Base-by-base conservation (phyloP, 805 yeast genomes). In the Blastobotrys parvus region DNA sequence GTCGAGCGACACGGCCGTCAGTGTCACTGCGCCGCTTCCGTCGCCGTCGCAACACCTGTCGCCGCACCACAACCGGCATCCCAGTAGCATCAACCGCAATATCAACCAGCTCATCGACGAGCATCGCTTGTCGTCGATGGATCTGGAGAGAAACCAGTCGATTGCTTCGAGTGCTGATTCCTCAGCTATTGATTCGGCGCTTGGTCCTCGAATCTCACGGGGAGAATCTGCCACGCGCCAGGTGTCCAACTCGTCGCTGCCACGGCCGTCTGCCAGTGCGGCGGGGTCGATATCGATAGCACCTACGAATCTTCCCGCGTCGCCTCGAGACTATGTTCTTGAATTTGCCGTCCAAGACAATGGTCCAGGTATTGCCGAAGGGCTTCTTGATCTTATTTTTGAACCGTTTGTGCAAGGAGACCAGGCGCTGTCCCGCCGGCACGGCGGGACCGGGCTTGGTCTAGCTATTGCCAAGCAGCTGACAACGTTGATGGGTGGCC, bases 321-420 rank as follows among this genome's bases (percentile, higher is more conserved):
- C n/a, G n/a, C 29, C 29, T 8, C 29, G 29, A 8, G 38, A 35
- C 23, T 17, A 25, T 23, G 20, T 30, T 6, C 38, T 43, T 33
- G 42, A 38, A 41, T 50, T 45, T 51, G 29, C 62, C 35, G 96
- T 90, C 10, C 72, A 71, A 30, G 98, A 90, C 59, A 86, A 94
- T 0, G 97, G 98, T 3, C 89, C 97, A 0, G 98, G 98, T 46
- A 89, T 90, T 42, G 94, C 86, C 33, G 78, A 81, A 11, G 77
- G 80, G 1, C 62, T 88, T 43, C 96, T 85, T 56, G 78, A 78
- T 35, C 78, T 82, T 47, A 94, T 90, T 1, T 90, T 90, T 61
- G 97, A 92, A 56, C 97, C 97, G 1, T 90, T 90, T 67, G 88
- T 89, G 16, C 98, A 90, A 65, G 98, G 97, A 42, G 97, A 90